Percentiles rank a stretch among this genome's conserved stretches.
These are phyloP conservation scores for Penicillium manginii DNA, from an alignment of 495 filamentous ascomycete genomes.

Conservation along the genomic window DNA sequence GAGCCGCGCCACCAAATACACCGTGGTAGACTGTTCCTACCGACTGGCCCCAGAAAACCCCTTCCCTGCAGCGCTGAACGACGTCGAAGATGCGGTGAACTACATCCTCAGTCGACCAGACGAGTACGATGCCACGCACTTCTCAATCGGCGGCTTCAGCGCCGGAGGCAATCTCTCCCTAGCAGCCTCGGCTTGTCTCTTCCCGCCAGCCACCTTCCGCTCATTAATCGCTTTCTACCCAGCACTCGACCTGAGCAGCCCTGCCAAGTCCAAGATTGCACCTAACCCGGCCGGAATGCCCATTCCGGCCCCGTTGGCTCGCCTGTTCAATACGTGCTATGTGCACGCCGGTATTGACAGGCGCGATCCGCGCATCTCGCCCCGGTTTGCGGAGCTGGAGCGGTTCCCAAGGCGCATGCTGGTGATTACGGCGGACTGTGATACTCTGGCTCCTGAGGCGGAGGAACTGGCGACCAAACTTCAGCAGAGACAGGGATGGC, in stretches of 20 bases:
- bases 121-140: constrained; percentile 36
- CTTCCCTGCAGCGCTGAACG: constrained; percentile 76
- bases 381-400: constrained; percentile 39
- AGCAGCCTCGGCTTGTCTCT: constrained; percentile 37
- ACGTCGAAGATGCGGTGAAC: constrained; percentile 55
- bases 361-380: constrained; percentile 52
- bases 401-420: constrained; percentile 45
- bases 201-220: constrained; percentile 44
- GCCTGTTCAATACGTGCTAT: constrained; percentile 40
- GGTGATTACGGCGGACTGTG: constrained; percentile 47
- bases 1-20: constrained; percentile 39
- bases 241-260: constrained; percentile 35
- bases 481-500: constrained; percentile 26
- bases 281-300: constrained; percentile 29
- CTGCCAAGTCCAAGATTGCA: constrained; percentile 25
- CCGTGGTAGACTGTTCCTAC: constrained; percentile 65
- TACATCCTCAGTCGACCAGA: constrained; percentile 36
- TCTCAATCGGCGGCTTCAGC: constrained; percentile 51
- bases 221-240: constrained; percentile 49
- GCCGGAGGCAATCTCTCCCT: constrained; percentile 51
- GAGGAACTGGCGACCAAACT: constrained; percentile 44
- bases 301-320: constrained; percentile 29
- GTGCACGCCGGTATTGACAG: constrained; percentile 34
- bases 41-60: constrained; percentile 77
- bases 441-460: constrained; percentile 45